Evolutionary conservation across 148 eudicot genomes (phyloP), one percentile per base, ranked within the genome.

Genomic region (Rhododendron ovatum): DNA sequence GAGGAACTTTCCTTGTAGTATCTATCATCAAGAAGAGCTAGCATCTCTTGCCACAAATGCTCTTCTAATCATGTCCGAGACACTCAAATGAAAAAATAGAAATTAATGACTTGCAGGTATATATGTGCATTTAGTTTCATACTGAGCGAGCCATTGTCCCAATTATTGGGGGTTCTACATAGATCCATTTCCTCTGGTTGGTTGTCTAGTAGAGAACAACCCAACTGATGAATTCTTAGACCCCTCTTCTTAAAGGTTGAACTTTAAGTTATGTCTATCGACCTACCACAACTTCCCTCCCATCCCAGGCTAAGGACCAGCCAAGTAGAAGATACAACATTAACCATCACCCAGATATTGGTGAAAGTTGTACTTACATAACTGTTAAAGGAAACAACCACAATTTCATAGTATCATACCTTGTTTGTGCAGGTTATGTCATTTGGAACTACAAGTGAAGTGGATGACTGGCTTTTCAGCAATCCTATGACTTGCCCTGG

Each of bases 401-500:
- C 28, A 30, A 48, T 74, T 43, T 55, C 84, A 71, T 3, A 43
- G 41, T 28, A 82, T 53, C 65, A 59, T 80, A 67, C 8, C 6
- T 85, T 78, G 53, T 85, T 82, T 87, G 82, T 87, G 85, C 90
- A 97, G 99, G 96, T 94, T 18, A 81, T 20, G 82, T 86, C 93
- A 37, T 97, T 97, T 90, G 73, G 78, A 88, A 91, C 95, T 26
- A 84, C 85, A 47, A 84, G 43, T 37, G 98, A 96, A 57, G 90
- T 91, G 33, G 99, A 97, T 84, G 90, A 90, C n/a, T 97, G 98
- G 98, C 98, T 97, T 89, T 89, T 92, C 77, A 87, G 67, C 41
- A 88, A 95, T 86, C 98, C 98, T 41, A 93, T 95, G 98, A 83
- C 61, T 2, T 91, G 95, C 82, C 92, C 99, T 47, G 99, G 98